phyloP scores from a whole-genome alignment of 1,284 basidiomycete species.

The Cryptococcus sp. region DNA sequence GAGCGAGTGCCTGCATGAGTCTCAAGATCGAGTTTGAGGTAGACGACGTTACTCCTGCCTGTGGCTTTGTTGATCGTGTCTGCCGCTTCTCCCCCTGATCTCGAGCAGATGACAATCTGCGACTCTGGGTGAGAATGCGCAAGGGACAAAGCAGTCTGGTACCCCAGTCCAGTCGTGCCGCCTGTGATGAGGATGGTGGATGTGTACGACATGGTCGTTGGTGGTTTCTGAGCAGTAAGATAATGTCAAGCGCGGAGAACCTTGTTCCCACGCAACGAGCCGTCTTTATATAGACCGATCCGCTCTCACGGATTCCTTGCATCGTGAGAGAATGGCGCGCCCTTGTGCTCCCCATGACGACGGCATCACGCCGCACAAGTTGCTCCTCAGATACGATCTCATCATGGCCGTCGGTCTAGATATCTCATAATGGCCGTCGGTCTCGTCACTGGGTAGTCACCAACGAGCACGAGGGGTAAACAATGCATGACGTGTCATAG shows the following conservation, averaged over 20 bases:
- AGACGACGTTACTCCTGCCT: conserved; percentile 14
- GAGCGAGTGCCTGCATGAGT: conserved; percentile 9
- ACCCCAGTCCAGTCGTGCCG: conserved; percentile 20
- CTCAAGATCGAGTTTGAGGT: conserved; percentile 14
- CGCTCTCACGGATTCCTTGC: too few species aligned
- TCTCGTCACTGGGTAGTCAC: background rate
- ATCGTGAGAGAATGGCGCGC: too few species aligned
- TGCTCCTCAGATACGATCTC: too few species aligned
- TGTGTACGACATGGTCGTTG: conserved; percentile 13
- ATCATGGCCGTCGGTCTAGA: too few species aligned
- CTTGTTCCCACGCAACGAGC: too few species aligned
- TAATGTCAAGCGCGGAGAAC: too few species aligned
- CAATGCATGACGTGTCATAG: too few species aligned
- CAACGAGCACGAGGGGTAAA: background rate
- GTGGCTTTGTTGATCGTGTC: conserved; percentile 4
- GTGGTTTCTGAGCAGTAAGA: too few species aligned
- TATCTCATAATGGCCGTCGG: too few species aligned
- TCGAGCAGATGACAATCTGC: conserved; percentile 11
- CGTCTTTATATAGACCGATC: too few species aligned
- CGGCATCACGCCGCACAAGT: too few species aligned
- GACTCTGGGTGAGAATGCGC: conserved; percentile 8
- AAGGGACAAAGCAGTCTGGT: conserved; percentile 16
- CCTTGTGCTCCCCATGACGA: too few species aligned
- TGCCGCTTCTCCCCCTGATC: conserved; percentile 1
- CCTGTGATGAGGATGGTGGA: conserved; percentile 26